A percentile compares a stretch with the other conserved stretches of the same genome.
These are phyloP conservation scores for Trichoderma sp. DNA, from an alignment of 2,329 filamentous ascomycete species.

Conservation along the genomic window DNA sequence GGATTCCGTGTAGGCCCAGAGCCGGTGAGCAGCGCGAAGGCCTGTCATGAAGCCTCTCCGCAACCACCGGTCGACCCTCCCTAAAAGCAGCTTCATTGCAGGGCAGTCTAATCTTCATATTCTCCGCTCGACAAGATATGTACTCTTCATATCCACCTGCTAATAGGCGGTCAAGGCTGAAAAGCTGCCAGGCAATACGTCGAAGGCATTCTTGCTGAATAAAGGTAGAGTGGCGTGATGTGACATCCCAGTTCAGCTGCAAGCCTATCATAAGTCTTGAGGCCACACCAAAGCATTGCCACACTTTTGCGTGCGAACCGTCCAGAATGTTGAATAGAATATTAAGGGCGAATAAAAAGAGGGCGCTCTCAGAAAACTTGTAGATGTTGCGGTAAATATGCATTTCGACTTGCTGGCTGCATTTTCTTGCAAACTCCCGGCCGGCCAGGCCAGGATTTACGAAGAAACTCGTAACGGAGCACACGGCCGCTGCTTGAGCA, in stretches of 20 bases:
- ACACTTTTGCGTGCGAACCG: constrained; percentile 42
- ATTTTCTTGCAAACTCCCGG: constrained; percentile 40
- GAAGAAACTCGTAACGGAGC: constrained; percentile 41
- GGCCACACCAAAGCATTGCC: constrained; percentile 42
- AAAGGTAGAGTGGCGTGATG: constrained; percentile 33
- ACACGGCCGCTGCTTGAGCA: constrained; percentile 41
- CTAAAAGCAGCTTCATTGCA: constrained; percentile 38
- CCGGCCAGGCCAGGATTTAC: constrained; percentile 37
- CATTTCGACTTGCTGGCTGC: constrained; percentile 42
- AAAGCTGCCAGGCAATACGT: constrained; percentile 43
- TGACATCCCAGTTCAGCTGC: constrained; percentile 43
- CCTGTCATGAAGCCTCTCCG: constrained; percentile 37
- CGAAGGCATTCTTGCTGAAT: constrained; percentile 40
- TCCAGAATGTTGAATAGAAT: constrained; percentile 40
- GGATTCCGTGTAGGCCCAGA: constrained; percentile 38
- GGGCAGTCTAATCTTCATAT: constrained; percentile 42
- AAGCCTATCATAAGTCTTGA: constrained; percentile 41
- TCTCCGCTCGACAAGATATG: constrained; percentile 39
- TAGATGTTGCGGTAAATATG: constrained; percentile 44
- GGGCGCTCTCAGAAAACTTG: constrained; percentile 37
- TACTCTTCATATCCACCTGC: constrained; percentile 45
- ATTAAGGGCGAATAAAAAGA: constrained; percentile 40
- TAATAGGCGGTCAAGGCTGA: constrained; percentile 41
- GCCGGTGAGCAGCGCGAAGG: constrained; percentile 28
- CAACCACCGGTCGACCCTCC: constrained; percentile 34